Conservation (phyloP, 2,329 filamentous ascomycete species). For the Alternaria panax region DNA sequence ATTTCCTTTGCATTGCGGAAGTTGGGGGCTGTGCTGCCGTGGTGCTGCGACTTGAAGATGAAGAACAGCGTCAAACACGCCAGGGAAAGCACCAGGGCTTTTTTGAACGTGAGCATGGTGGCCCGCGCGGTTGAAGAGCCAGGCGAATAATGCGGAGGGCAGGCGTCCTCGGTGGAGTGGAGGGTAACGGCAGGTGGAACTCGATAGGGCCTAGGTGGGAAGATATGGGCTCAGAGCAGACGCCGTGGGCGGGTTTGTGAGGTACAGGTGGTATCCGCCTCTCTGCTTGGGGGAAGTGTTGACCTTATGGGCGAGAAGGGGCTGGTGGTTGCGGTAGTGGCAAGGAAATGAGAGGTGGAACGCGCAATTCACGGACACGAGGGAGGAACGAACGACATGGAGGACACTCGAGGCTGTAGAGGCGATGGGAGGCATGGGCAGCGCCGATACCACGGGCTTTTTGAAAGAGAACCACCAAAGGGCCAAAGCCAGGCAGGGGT, state of each 20-base stretch:
- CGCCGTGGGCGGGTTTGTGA: slow-evolving; percentile 14
- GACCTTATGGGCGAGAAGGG: slow-evolving; percentile 1
- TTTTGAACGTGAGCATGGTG: slow-evolving; percentile 79
- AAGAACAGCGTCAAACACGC: slow-evolving; percentile 74
- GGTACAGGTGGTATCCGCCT: slow-evolving; percentile 5
- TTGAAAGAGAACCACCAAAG: slow-evolving; percentile 7
- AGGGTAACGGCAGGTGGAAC: slow-evolving; percentile 3
- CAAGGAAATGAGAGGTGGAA: slow-evolving; percentile 6
- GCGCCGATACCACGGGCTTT: slow-evolving; percentile 3
- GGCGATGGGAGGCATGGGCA: not conserved
- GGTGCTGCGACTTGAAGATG: slow-evolving; percentile 70
- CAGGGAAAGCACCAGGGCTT: slow-evolving; percentile 75
- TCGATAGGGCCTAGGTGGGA: slow-evolving; percentile 10
- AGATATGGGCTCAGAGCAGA: slow-evolving; percentile 9
- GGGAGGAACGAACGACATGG: not conserved
- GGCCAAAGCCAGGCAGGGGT: slow-evolving; percentile 12
- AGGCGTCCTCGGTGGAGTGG: not conserved
- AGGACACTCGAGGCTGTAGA: not conserved
- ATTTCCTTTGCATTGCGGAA: slow-evolving; percentile 46
- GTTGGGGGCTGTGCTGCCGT: slow-evolving; percentile 36
- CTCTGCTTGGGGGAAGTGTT: slow-evolving; percentile 9
- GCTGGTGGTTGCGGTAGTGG: slow-evolving; percentile 5
- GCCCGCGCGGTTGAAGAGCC: slow-evolving; percentile 10
- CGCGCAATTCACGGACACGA: slow-evolving; percentile 6
- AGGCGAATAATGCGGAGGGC: not conserved